These are phyloP conservation scores for Pseudocercospora fijiensis DNA, from an alignment of 2,329 filamentous ascomycete species.

Conservation along the genomic window DNA sequence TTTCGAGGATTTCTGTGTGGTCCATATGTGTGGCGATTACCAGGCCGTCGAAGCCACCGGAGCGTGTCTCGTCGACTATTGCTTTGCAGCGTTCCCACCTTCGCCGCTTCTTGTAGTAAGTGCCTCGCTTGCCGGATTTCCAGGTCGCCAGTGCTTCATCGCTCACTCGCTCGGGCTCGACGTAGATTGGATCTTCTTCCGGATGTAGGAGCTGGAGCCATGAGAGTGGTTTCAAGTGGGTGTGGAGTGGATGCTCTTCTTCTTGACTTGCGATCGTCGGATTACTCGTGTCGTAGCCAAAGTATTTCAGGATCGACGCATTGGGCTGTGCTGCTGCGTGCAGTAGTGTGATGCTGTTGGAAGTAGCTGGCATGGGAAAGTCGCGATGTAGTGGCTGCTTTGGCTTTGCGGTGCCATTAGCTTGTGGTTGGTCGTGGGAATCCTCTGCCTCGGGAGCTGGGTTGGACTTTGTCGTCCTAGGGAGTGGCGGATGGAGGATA, in stretches of 20 bases:
- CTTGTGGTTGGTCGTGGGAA: not conserved
- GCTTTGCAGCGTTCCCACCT: slow-evolving; percentile 72
- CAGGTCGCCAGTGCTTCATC: slow-evolving; percentile 63
- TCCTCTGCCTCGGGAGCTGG: not conserved
- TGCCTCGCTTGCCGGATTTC: slow-evolving; percentile 80
- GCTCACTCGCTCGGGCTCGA: slow-evolving; percentile 60
- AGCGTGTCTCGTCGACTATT: slow-evolving; percentile 71
- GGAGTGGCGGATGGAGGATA: slow-evolving; percentile 55
- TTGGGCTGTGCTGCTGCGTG: slow-evolving; percentile 85
- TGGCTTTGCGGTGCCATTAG: slow-evolving; percentile 19
- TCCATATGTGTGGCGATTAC: slow-evolving; percentile 82
- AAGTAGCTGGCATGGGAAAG: slow-evolving; percentile 62
- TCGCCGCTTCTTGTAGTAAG: slow-evolving; percentile 84
- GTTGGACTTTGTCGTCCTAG: slow-evolving; percentile 13
- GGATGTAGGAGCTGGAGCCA: slow-evolving; percentile 91
- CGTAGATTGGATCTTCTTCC: slow-evolving; percentile 70
- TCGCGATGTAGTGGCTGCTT: slow-evolving; percentile 47
- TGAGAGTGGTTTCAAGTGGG: slow-evolving; percentile 77
- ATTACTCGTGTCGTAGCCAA: slow-evolving; percentile 74
- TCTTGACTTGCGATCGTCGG: slow-evolving; percentile 48
- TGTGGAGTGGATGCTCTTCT: slow-evolving; percentile 70
- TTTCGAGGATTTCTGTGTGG: slow-evolving; percentile 69
- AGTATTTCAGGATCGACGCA: slow-evolving; percentile 82
- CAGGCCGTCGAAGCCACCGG: slow-evolving; percentile 78
- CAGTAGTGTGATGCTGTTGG: slow-evolving; percentile 76